These are phyloP conservation scores for Calocybe cyanea DNA, from an alignment of 768 basidiomycete genomes.

Conservation along the genomic window DNA sequence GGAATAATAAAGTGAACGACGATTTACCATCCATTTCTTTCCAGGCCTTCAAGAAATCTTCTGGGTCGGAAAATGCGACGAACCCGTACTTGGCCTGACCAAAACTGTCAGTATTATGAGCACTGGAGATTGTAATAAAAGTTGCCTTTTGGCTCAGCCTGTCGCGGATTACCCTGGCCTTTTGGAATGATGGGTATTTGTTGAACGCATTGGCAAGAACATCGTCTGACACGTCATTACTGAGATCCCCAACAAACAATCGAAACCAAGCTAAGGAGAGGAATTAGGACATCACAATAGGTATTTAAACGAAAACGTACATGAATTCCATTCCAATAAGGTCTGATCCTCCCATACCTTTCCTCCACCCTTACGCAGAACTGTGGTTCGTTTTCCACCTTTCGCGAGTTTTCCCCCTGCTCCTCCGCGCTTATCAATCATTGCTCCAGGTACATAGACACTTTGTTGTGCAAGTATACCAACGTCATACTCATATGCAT, in stretches of 20 bases:
- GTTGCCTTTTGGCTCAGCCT: conserved; percentile 87
- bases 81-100: conserved; percentile 96
- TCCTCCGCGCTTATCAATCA: conserved; percentile 84
- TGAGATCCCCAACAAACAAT: conserved; percentile 94
- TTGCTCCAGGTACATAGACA: conserved; percentile 89
- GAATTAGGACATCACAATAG: conserved; percentile 4
- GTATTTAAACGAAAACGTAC: conserved; percentile 47
- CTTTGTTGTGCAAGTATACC: conserved; percentile 88
- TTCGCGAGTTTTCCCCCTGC: conserved; percentile 84
- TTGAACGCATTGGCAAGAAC: conserved; percentile 90
- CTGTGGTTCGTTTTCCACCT: conserved; percentile 90
- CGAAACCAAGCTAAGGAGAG: conserved; percentile 83
- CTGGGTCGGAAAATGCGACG: conserved; percentile 96
- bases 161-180: conserved; percentile 94
- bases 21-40: conserved; percentile 96
- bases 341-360: conserved; percentile 99
- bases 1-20: not conserved
- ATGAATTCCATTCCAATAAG: conserved; percentile 94
- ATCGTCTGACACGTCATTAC: conserved; percentile 97
- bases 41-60: conserved; percentile 98
- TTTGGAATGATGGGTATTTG: conserved; percentile 90
- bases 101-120: not conserved
- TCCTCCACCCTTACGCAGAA: conserved; percentile 91
- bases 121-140: not conserved
- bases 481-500: conserved; percentile 91